phyloP scores from a whole-genome alignment of 139 green algal species.

The Haematococcus sp. region DNA sequence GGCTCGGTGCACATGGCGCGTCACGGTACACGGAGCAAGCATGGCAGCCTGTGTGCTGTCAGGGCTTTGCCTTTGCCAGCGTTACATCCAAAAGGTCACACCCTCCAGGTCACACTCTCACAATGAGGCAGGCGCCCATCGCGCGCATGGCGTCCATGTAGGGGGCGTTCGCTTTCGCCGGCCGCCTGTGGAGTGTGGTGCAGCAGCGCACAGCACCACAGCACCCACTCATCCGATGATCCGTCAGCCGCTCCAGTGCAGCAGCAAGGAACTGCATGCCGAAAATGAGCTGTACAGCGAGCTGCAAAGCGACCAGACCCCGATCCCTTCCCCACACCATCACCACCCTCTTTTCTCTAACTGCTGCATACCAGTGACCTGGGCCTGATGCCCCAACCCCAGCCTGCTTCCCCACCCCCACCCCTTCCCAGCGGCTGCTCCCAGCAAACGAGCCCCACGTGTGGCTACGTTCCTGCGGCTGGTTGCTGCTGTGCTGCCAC shows the following conservation, averaged over 20 bases:
- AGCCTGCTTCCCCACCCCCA: no score
- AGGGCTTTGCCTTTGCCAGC: no score
- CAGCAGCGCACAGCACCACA: not conserved
- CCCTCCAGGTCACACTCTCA: slow-evolving; percentile 52
- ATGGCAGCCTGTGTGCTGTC: no score
- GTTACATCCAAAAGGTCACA: no score
- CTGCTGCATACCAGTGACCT: not conserved
- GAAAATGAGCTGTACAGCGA: not conserved
- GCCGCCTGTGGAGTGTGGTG: slow-evolving; percentile 1
- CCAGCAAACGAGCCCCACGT: no score
- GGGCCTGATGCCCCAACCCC: not conserved
- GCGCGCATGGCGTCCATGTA: slow-evolving; percentile 47
- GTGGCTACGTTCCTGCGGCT: no score
- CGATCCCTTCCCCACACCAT: not conserved
- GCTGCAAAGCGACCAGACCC: not conserved
- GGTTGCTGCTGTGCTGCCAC: not conserved
- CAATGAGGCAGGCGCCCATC: slow-evolving; percentile 66
- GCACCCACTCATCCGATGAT: not conserved
- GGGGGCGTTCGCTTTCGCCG: slow-evolving; percentile 26
- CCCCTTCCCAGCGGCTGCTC: no score
- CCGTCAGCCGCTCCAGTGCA: no score
- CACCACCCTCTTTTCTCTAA: not conserved
- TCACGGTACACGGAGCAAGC: no score
- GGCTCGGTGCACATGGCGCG: no score
- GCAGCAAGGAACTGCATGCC: not conserved